Conservation (phyloP, 1,139 yeast genomes). For the Suhomyces taliae region DNA sequence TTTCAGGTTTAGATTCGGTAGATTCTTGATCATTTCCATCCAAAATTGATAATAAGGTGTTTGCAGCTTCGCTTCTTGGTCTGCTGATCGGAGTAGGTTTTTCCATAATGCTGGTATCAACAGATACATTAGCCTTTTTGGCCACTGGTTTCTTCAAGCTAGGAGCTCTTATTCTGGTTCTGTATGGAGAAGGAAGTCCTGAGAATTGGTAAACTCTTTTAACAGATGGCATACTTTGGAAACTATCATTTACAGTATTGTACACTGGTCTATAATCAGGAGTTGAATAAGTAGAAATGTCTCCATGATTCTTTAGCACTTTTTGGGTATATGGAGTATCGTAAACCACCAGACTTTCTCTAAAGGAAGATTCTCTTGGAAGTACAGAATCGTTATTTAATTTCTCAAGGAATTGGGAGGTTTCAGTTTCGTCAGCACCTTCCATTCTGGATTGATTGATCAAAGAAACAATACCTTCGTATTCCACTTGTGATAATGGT, state of each 20-base stretch:
- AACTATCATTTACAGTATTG: conserved; percentile 31
- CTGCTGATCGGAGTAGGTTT: conserved; percentile 5
- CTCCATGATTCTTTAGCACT: conserved; percentile 17
- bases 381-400: background rate
- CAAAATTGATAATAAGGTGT: conserved; percentile 60
- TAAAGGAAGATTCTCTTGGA: conserved; percentile 5
- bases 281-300: conserved; percentile 21
- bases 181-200: conserved; percentile 64
- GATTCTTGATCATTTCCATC: conserved; percentile 34
- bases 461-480: conserved; percentile 78
- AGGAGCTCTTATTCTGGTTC: conserved; percentile 48
- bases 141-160: conserved; percentile 7
- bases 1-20: conserved; percentile 6
- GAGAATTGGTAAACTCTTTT: conserved; percentile 62
- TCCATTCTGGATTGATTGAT: conserved; percentile 19
- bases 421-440: background rate
- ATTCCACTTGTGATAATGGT: conserved; percentile 74
- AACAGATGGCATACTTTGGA: conserved; percentile 36
- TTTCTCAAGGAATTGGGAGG: background rate
- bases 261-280: conserved; percentile 45
- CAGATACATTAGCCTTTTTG: background rate
- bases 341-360: conserved; percentile 8
- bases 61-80: conserved; percentile 63
- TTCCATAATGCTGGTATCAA: background rate
- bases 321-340: conserved; percentile 25